phyloP scores from a whole-genome alignment of 805 yeast genomes.

The Zygotorulaspora chibaensis region DNA sequence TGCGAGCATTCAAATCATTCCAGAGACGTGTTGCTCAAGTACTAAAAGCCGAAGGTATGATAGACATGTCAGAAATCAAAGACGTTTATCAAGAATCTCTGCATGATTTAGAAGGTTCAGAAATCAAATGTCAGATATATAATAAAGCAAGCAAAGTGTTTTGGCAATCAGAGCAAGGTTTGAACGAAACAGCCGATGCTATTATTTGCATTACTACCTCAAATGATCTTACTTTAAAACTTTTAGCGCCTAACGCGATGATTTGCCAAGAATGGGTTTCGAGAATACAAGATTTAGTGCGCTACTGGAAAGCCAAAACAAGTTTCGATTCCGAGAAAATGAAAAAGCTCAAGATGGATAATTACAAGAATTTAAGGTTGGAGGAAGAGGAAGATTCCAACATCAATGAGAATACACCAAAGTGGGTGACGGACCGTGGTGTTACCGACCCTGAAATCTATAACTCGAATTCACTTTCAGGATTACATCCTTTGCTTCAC shows the following conservation, averaged over 20 bases:
- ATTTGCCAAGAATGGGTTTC: constrained; percentile 65
- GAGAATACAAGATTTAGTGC: constrained; percentile 40
- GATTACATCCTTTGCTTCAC: constrained; percentile 55
- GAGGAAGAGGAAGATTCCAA: constrained; percentile 56
- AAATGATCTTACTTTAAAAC: constrained; percentile 43
- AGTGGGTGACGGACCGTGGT: constrained; percentile 54
- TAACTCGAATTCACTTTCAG: constrained; percentile 53
- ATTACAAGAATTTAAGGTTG: constrained; percentile 45
- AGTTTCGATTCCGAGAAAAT: constrained; percentile 40
- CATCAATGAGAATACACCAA: constrained; percentile 42
- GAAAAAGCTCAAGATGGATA: constrained; percentile 39
- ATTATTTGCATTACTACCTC: constrained; percentile 49
- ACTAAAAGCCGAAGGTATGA: constrained; percentile 52
- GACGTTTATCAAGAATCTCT: constrained; percentile 37
- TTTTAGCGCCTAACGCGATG: constrained; percentile 51
- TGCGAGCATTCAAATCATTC: constrained; percentile 56
- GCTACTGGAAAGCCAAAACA: constrained; percentile 57
- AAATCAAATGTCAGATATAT: constrained; percentile 31
- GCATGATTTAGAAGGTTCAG: constrained; percentile 22
- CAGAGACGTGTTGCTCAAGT: constrained; percentile 57
- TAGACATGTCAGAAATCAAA: constrained; percentile 53
- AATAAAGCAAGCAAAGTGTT: constrained; percentile 14
- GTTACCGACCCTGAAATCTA: constrained; percentile 49
- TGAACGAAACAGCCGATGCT: constrained; percentile 25
- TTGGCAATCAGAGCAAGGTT: constrained; percentile 22